Conservation (phyloP, 2,329 filamentous ascomycete species). For the Talaromyces sp. region DNA sequence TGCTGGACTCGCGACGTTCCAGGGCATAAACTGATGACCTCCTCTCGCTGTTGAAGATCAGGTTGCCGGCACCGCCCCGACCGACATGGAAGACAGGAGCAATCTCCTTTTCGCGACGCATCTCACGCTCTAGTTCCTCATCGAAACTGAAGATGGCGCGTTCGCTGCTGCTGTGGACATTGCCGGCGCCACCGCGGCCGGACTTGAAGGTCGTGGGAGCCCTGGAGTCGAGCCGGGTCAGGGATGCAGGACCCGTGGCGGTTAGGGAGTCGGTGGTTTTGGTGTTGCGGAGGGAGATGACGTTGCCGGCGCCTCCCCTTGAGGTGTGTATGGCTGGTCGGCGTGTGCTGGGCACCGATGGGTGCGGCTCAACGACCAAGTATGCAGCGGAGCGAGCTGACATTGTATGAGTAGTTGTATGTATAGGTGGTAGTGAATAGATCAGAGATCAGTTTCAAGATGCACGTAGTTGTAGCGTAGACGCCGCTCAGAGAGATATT, state of each 20-base stretch:
- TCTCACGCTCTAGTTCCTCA: slow-evolving; percentile 57
- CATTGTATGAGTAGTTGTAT: slow-evolving; percentile 18
- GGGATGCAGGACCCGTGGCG: slow-evolving; percentile 45
- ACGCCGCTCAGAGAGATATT: not conserved
- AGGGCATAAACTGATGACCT: slow-evolving; percentile 22
- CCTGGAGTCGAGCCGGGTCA: slow-evolving; percentile 46
- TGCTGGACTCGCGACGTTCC: slow-evolving; percentile 33
- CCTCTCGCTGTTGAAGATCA: slow-evolving; percentile 26
- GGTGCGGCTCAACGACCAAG: slow-evolving; percentile 58
- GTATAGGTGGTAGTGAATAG: not conserved
- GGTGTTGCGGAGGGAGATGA: slow-evolving; percentile 49
- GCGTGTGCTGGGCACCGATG: slow-evolving; percentile 47
- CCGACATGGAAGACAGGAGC: slow-evolving; percentile 62
- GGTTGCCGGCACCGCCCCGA: slow-evolving; percentile 57
- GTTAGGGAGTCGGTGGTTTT: slow-evolving; percentile 45
- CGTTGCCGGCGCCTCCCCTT: slow-evolving; percentile 56
- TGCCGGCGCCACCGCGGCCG: slow-evolving; percentile 54
- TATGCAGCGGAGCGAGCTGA: slow-evolving; percentile 38
- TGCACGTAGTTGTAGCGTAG: not conserved
- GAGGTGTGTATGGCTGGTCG: slow-evolving; percentile 50
- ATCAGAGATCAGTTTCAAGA: not conserved
- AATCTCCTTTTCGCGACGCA: slow-evolving; percentile 47
- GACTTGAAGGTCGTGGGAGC: slow-evolving; percentile 37
- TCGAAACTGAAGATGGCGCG: slow-evolving; percentile 49
- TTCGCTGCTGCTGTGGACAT: slow-evolving; percentile 44